These are phyloP conservation scores for Phalaenopsis equestris DNA, from an alignment of 106 monocot species.

Conservation along the genomic window DNA sequence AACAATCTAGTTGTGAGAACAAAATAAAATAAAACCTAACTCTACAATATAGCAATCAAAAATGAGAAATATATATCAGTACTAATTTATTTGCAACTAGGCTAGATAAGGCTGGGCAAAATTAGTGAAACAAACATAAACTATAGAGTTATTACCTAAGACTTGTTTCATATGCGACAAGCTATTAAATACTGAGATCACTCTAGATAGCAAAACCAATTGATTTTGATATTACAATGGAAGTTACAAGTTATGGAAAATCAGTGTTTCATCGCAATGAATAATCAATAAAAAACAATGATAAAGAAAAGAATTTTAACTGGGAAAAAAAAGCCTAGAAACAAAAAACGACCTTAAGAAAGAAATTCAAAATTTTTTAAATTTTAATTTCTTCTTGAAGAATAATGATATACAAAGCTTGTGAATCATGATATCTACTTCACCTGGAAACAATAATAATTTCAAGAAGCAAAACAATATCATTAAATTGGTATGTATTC, in stretches of 20 bases:
- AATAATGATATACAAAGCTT: not conserved
- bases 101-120: too few species aligned
- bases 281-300: not conserved
- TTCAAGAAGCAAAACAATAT: not conserved
- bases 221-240: too few species aligned
- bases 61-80: too few species aligned
- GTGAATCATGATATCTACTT: not conserved
- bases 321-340: not conserved
- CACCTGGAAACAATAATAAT: constrained; percentile 6
- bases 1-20: too few species aligned
- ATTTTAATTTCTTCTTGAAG: not conserved
- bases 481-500: not conserved
- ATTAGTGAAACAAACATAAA: too few species aligned
- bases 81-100: too few species aligned
- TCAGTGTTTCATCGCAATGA: not conserved
- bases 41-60: too few species aligned
- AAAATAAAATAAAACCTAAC: too few species aligned
- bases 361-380: not conserved
- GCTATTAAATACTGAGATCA: too few species aligned
- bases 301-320: not conserved
- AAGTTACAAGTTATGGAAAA: not conserved
- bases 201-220: too few species aligned
- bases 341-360: not conserved
- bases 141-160: too few species aligned
- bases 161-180: too few species aligned